phyloP scores from a whole-genome alignment of 768 basidiomycete genomes.

The Pleurotus eryngii region DNA sequence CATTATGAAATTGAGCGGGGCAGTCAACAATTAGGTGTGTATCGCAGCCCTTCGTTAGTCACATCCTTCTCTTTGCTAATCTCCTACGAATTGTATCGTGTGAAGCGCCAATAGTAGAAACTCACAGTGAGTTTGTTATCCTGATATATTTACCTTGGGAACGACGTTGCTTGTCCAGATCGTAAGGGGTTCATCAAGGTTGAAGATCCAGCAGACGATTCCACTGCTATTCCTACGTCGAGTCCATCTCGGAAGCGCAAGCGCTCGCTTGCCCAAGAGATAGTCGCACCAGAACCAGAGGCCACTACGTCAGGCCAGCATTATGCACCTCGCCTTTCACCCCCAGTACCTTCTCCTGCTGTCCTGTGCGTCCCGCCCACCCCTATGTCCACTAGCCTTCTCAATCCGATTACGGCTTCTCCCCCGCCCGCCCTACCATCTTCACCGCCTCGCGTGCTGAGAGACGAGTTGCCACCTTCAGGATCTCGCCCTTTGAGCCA shows the following conservation, averaged over 20 bases:
- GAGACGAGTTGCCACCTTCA: too few relatives aligned
- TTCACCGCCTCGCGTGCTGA: too few relatives aligned
- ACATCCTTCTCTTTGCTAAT: neutral
- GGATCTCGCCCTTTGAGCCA: neutral
- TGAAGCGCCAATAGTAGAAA: too few relatives aligned
- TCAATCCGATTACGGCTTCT: neutral
- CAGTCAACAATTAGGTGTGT: neutral
- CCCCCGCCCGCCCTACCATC: too few relatives aligned
- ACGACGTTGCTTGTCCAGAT: neutral
- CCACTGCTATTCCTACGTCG: neutral
- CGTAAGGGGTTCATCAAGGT: neutral
- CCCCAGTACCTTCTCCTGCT: too few relatives aligned
- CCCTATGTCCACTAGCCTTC: neutral
- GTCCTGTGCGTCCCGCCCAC: neutral
- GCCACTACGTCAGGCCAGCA: too few relatives aligned
- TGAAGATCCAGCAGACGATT: neutral
- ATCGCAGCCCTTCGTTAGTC: neutral
- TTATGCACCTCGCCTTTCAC: too few relatives aligned
- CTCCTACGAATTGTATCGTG: too few relatives aligned
- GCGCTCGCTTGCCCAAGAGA: neutral
- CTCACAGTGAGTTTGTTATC: too few relatives aligned
- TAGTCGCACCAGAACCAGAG: too few relatives aligned
- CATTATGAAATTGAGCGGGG: neutral
- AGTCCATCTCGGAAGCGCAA: neutral
- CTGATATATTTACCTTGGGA: neutral